Conservation (phyloP, 1,284 basidiomycete species). For the Marasmius oreades region DNA sequence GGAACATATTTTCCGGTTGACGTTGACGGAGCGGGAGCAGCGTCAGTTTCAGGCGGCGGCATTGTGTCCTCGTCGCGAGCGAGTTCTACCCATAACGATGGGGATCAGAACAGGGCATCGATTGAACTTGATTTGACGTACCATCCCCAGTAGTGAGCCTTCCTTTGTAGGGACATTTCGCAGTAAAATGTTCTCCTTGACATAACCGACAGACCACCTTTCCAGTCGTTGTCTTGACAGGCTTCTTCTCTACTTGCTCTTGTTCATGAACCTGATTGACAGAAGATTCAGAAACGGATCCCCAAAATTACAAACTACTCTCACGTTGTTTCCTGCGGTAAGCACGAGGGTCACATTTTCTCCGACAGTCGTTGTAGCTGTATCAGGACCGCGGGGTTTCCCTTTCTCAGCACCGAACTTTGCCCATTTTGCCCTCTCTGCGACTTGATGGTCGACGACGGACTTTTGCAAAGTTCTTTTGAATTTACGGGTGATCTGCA, state of each 20-base stretch:
- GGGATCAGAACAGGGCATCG: slow-evolving; percentile 11
- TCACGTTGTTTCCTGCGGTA: slow-evolving; percentile 81
- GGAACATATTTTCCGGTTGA: slow-evolving; percentile 87
- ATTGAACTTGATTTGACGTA: slow-evolving; percentile 8
- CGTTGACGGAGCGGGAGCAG: slow-evolving; percentile 27
- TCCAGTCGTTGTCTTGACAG: slow-evolving; percentile 73
- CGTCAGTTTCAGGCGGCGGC: slow-evolving; percentile 40
- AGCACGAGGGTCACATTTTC: slow-evolving; percentile 89
- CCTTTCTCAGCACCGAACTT: slow-evolving; percentile 96
- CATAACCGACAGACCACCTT: slow-evolving; percentile 93
- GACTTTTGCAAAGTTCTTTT: slow-evolving; percentile 88
- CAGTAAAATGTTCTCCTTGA: slow-evolving; percentile 97
- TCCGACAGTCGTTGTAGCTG: slow-evolving; percentile 93
- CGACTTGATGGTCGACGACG: slow-evolving; percentile 91
- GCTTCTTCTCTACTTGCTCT: slow-evolving; percentile 74
- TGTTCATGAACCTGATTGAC: slow-evolving; percentile 49
- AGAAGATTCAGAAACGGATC: neutral
- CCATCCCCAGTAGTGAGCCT: slow-evolving; percentile 66
- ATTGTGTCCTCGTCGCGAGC: slow-evolving; percentile 51
- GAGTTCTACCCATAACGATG: slow-evolving; percentile 38
- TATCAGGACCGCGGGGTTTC: slow-evolving; percentile 85
- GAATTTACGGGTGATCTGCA: slow-evolving; percentile 81
- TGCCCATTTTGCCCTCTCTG: slow-evolving; percentile 89
- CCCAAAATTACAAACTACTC: slow-evolving; percentile 11
- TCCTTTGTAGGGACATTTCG: slow-evolving; percentile 96